These are phyloP conservation scores for Abelmoschus esculentus DNA, from an alignment of 345 rosid genomes.

Conservation along the genomic window DNA sequence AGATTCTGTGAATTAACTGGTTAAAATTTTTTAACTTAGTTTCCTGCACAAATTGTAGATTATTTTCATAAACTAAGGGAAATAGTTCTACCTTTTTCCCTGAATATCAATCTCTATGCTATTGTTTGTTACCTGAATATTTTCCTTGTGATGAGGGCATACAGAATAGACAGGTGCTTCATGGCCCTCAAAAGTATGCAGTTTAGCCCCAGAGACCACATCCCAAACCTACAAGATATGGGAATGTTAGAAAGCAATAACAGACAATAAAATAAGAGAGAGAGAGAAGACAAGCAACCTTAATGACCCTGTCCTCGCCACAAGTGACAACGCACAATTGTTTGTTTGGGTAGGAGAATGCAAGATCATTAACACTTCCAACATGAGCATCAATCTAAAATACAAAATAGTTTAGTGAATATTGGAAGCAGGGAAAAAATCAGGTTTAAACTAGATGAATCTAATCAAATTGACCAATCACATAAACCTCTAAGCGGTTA, in stretches of 20 bases:
- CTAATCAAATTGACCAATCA: neutral
- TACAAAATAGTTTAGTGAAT: conserved; percentile 3
- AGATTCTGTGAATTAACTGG: neutral
- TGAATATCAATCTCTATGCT: neutral
- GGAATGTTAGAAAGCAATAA: conserved; percentile 18
- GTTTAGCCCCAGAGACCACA: conserved; percentile 46
- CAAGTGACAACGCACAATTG: conserved; percentile 64
- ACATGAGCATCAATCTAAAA: conserved; percentile 79
- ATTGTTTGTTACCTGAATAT: conserved; percentile 52
- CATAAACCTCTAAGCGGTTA: conserved; percentile 66
- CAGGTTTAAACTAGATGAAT: neutral
- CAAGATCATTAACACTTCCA: conserved; percentile 82
- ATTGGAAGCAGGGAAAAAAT: neutral
- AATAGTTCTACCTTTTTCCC: neutral
- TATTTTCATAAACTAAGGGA: neutral
- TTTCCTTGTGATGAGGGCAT: conserved; percentile 81
- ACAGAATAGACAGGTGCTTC: conserved; percentile 82
- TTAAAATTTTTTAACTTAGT: neutral
- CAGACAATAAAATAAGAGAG: neutral
- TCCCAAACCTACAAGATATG: conserved; percentile 71
- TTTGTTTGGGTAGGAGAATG: conserved; percentile 70
- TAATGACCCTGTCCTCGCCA: conserved; percentile 72
- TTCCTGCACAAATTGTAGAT: neutral
- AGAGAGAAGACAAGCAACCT: conserved; percentile 38
- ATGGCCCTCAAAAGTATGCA: conserved; percentile 64